A percentile compares a stretch with the other conserved stretches of the same genome.
Conservation (phyloP, 1,139 yeast genomes). For the Meyerozyma guilliermondii region DNA sequence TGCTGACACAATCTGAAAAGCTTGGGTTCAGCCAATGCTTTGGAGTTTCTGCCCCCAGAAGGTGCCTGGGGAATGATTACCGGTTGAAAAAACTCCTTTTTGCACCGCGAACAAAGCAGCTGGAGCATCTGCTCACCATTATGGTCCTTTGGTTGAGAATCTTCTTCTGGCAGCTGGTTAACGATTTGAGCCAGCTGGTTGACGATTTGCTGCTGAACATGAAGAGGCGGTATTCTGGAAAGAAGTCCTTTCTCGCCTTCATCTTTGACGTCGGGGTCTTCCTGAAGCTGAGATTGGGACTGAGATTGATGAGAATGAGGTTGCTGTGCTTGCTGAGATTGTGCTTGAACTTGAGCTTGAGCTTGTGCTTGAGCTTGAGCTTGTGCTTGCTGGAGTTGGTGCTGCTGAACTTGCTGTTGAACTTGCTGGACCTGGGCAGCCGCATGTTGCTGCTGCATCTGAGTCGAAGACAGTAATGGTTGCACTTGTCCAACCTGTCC, state of each 20-base stretch:
- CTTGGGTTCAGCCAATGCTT: constrained; percentile 40
- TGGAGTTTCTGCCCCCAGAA: constrained; percentile 15
- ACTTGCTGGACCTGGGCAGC: constrained; percentile 5
- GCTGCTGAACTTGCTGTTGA: constrained; percentile 7
- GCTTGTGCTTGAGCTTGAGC: not conserved
- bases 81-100: constrained; percentile 50
- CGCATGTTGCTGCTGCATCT: not conserved
- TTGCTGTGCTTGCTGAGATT: not conserved
- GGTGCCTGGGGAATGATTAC: constrained; percentile 31
- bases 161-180: constrained; percentile 8
- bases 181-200: constrained; percentile 26
- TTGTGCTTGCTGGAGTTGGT: constrained; percentile 3
- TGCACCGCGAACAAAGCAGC: constrained; percentile 49
- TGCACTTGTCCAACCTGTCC: no score
- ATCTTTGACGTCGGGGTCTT: constrained; percentile 1
- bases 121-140: constrained; percentile 16
- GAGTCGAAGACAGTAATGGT: no score
- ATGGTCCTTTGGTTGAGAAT: not conserved
- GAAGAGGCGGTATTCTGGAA: constrained; percentile 44
- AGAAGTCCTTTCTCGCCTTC: constrained; percentile 22
- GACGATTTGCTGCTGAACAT: constrained; percentile 39
- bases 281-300: not conserved
- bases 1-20: constrained; percentile 55
- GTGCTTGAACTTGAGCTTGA: not conserved
- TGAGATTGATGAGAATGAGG: not conserved